Conservation (phyloP, 1,139 yeast species). For the Blastobotrys persicus region DNA sequence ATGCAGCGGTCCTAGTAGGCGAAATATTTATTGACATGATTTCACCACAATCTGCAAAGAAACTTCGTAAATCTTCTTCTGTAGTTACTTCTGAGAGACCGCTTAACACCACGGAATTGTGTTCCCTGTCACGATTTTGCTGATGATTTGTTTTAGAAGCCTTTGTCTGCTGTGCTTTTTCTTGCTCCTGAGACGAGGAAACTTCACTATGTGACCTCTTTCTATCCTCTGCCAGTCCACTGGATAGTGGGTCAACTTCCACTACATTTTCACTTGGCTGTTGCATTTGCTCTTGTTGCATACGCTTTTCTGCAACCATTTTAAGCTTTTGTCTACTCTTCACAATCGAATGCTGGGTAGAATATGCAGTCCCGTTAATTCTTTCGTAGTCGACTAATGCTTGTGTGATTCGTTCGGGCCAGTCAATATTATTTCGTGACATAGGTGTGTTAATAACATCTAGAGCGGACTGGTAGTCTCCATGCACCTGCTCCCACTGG, state of each 20-base stretch:
- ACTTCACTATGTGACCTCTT: neutral
- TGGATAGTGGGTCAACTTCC: neutral
- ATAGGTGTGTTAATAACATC: conserved; percentile 41
- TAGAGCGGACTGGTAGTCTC: conserved; percentile 29
- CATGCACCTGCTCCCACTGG: conserved; percentile 42
- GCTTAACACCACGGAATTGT: conserved; percentile 48
- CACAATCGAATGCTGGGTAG: conserved; percentile 32
- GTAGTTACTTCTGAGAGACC: conserved; percentile 39
- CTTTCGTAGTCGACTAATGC: conserved; percentile 47
- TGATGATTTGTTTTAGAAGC: conserved; percentile 2
- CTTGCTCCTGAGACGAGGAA: neutral
- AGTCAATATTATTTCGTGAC: conserved; percentile 41
- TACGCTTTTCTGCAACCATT: conserved; percentile 16
- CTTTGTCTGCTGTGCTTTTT: conserved; percentile 1
- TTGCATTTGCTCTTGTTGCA: conserved; percentile 10
- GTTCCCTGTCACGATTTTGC: conserved; percentile 53
- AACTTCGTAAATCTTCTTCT: conserved; percentile 40
- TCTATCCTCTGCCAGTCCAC: conserved; percentile 2
- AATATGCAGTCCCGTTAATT: conserved; percentile 37
- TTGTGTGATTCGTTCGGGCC: conserved; percentile 51
- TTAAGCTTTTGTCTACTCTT: conserved; percentile 12
- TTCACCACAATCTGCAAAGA: conserved; percentile 65
- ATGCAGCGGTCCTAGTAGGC: conserved; percentile 19
- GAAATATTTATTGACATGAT: conserved; percentile 38
- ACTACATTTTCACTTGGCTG: neutral